phyloP scores from a whole-genome alignment of 2,329 filamentous ascomycete species.

The Sporothrix schenckii region DNA sequence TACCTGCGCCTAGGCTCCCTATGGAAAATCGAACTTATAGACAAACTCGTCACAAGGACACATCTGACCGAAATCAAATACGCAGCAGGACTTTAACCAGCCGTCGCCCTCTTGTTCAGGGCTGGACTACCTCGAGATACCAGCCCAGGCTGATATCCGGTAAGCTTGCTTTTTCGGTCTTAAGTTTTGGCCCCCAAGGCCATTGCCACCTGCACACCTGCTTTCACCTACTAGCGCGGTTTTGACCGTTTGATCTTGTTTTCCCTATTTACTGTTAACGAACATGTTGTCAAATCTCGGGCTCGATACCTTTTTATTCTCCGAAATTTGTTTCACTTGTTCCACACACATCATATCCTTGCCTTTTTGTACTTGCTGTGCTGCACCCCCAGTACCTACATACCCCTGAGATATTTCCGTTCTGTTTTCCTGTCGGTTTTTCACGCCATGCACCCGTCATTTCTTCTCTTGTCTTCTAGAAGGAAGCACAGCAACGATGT shows the following conservation, averaged over 20 bases:
- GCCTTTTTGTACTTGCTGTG: not conserved
- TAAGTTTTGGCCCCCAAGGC: not conserved
- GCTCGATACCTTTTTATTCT: conserved; percentile 6
- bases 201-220: not conserved
- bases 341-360: not conserved
- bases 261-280: not conserved
- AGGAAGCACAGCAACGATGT: conserved; percentile 20
- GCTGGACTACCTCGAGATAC: conserved; percentile 59
- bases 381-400: not conserved
- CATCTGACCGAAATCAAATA: not conserved
- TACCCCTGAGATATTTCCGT: not conserved
- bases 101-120: conserved; percentile 54
- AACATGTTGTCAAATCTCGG: not conserved
- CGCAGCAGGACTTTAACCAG: conserved; percentile 58
- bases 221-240: not conserved
- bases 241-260: not conserved
- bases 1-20: not conserved
- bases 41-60: not conserved
- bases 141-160: conserved; percentile 58
- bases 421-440: not conserved
- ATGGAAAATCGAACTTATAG: not conserved
- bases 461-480: conserved; percentile 21
- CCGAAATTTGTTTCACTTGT: conserved; percentile 15
- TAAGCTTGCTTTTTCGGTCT: conserved; percentile 44
- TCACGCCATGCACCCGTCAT: not conserved